phyloP scores from a whole-genome alignment of 176 grass and related monocot genomes.

The Cenchrus purpureus region DNA sequence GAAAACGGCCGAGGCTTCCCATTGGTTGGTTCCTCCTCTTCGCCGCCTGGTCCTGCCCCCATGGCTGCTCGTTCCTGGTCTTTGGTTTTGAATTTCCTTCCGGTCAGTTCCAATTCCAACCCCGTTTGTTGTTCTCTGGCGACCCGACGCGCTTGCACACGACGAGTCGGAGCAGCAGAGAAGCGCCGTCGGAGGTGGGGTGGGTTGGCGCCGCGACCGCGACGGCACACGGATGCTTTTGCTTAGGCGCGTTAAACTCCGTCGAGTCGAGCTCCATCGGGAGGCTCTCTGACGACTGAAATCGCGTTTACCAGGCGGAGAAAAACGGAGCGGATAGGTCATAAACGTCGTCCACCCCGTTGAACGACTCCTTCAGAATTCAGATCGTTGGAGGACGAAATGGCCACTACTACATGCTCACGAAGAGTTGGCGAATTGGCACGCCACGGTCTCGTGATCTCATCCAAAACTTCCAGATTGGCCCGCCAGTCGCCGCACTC shows the following conservation, averaged over 20 bases:
- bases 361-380: too few species aligned
- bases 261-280: too few species aligned
- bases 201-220: neutral
- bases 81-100: neutral
- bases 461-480: too few species aligned
- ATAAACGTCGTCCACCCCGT: too few species aligned
- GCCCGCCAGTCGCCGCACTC: too few species aligned
- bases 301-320: neutral
- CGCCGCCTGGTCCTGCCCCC: too few species aligned
- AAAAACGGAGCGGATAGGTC: neutral
- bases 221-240: neutral
- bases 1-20: neutral
- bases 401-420: too few species aligned
- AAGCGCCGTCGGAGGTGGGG: neutral
- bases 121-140: neutral
- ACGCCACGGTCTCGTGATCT: too few species aligned
- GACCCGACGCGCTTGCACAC: neutral
- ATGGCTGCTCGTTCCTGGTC: neutral
- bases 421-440: too few species aligned
- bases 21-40: neutral
- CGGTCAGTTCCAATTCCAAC: neutral
- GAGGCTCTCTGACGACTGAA: neutral
- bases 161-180: too few species aligned
- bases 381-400: too few species aligned
- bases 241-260: constrained; percentile 34